phyloP scores from a whole-genome alignment of 495 filamentous ascomycete species.

The Penicillium diatomitis region DNA sequence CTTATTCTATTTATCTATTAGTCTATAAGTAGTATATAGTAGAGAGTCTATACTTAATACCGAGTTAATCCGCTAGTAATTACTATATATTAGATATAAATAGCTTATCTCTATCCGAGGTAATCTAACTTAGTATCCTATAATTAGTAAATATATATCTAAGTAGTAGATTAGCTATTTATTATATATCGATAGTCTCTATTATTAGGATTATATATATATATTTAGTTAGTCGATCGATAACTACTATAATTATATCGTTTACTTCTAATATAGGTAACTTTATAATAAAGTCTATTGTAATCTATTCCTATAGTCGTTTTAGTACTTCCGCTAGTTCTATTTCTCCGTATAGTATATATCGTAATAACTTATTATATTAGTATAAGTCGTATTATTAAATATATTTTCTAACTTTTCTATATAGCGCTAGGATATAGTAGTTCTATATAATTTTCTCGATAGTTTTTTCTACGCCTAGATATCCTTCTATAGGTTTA shows the following conservation, averaged over 20 bases:
- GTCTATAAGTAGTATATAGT: slow-evolving; percentile 1
- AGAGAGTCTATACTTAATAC: slow-evolving; percentile 2
- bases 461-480: background rate
- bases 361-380: background rate
- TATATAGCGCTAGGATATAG: background rate
- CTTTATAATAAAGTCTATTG: background rate
- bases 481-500: background rate
- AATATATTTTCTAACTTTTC: background rate
- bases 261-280: background rate
- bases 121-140: too few relatives aligned
- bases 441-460: background rate
- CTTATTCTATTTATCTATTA: slow-evolving; percentile 4
- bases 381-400: background rate
- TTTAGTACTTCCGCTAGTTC: background rate
- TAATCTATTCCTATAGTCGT: background rate
- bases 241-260: background rate
- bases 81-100: slow-evolving; percentile 1
- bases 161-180: background rate
- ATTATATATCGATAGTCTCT: background rate
- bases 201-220: background rate
- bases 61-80: background rate
- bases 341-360: background rate
- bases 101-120: background rate
- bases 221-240: background rate
- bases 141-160: background rate